Evolutionary conservation across 768 basidiomycete genomes (phyloP).

Genomic region (Tubosaeta sp.): DNA sequence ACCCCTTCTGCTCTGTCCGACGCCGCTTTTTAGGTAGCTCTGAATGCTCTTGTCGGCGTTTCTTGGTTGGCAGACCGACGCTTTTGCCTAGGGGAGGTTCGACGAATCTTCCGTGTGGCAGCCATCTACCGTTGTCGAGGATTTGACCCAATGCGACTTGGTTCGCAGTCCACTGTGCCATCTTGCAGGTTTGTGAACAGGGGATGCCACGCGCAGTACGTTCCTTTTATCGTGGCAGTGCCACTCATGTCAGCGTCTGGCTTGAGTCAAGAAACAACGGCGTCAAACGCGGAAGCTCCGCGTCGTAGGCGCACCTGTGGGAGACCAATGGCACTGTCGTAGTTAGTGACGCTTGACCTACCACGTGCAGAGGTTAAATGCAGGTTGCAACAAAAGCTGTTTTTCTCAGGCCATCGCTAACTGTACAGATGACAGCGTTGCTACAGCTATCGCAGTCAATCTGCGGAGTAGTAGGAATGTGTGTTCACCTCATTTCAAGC

Average conservation of each 20-base stretch:
- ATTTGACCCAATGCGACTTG: background rate
- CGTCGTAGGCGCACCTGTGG: too few relatives aligned
- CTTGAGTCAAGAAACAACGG: too few relatives aligned
- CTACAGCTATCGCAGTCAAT: too few relatives aligned
- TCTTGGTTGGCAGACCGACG: background rate
- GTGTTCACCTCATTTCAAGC: too few relatives aligned
- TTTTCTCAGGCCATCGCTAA: too few relatives aligned
- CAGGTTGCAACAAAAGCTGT: too few relatives aligned
- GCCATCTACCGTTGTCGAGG: background rate
- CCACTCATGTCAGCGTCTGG: background rate
- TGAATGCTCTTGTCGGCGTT: background rate
- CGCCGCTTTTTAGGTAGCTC: constrained; percentile 7
- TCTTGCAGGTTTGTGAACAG: constrained; percentile 20
- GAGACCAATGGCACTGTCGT: too few relatives aligned
- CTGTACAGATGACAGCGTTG: too few relatives aligned
- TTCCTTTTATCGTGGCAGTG: constrained; percentile 15
- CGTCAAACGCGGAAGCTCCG: too few relatives aligned
- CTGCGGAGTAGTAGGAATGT: too few relatives aligned
- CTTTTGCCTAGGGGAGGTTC: background rate
- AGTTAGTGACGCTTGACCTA: too few relatives aligned
- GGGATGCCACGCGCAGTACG: constrained; percentile 25
- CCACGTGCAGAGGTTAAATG: too few relatives aligned
- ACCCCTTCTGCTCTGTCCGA: constrained; percentile 2
- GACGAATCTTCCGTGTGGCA: background rate
- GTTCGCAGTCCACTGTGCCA: background rate